phyloP scores from a whole-genome alignment of 1,139 yeast species.

The Yamadazyma dushanensis region DNA sequence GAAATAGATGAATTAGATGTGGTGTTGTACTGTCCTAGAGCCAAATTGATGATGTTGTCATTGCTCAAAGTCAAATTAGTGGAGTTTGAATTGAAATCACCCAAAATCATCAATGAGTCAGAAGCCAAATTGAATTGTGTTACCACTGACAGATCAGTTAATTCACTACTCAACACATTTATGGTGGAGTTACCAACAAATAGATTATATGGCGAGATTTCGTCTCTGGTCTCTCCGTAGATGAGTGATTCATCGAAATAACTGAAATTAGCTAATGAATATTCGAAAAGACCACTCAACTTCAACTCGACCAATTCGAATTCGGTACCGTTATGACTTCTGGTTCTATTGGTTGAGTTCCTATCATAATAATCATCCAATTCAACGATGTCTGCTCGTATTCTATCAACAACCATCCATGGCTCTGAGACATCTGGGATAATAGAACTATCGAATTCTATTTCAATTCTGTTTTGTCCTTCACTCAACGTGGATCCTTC shows the following conservation, averaged over 20 bases:
- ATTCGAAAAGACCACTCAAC: constrained; percentile 81
- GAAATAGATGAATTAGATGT: constrained; percentile 32
- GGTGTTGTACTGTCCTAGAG: constrained; percentile 30
- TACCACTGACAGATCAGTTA: constrained; percentile 46
- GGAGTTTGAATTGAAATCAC: constrained; percentile 47
- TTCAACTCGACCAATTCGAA: constrained; percentile 28
- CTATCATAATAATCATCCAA: constrained; percentile 43
- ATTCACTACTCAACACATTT: constrained; percentile 56
- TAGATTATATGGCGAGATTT: constrained; percentile 30
- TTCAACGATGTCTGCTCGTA: constrained; percentile 54
- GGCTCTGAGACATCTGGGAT: constrained; percentile 24
- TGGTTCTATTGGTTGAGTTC: constrained; percentile 34
- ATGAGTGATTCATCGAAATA: constrained; percentile 32
- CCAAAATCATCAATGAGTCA: constrained; percentile 38
- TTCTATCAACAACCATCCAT: constrained; percentile 72
- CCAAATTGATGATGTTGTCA: constrained; percentile 28
- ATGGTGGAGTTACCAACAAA: constrained; percentile 69
- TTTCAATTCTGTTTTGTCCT: constrained; percentile 50
- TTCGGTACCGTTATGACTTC: constrained; percentile 15
- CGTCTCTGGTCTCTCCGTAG: constrained; percentile 22
- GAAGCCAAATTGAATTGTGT: constrained; percentile 25
- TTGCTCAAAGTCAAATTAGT: constrained; percentile 29
- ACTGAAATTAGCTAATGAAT: constrained; percentile 69
- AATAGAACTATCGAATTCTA: constrained; percentile 40
- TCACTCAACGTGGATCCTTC: constrained; percentile 43